These are phyloP conservation scores for Termitomyces sp. DNA, from an alignment of 768 basidiomycete species.

Conservation along the genomic window DNA sequence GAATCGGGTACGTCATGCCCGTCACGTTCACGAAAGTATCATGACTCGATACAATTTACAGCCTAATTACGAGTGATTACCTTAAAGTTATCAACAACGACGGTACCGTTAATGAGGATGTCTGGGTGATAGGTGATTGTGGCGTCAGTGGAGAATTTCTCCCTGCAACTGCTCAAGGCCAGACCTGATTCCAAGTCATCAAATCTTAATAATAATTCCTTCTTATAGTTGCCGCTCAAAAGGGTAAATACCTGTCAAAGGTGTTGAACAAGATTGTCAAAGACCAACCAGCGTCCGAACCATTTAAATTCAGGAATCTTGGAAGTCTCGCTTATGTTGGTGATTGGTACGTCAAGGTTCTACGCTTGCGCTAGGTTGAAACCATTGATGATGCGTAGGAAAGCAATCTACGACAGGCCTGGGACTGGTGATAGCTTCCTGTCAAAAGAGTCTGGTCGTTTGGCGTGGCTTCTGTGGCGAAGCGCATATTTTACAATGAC, in stretches of 20 bases:
- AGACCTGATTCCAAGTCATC: conserved; percentile 9
- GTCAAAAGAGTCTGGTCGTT: conserved; percentile 56
- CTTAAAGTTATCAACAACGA: conserved; percentile 57
- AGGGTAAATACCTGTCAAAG: conserved; percentile 62
- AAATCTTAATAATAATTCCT: conserved; percentile 4
- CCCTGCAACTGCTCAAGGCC: conserved; percentile 84
- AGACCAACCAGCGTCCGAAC: conserved; percentile 37
- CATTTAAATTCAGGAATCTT: conserved; percentile 67
- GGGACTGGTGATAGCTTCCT: conserved; percentile 42
- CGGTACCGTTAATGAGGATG: conserved; percentile 52
- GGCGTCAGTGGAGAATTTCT: conserved; percentile 50
- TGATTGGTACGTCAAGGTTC: conserved; percentile 44
- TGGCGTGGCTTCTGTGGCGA: conserved; percentile 79
- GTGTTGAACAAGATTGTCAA: conserved; percentile 61
- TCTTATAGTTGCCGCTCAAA: conserved; percentile 65
- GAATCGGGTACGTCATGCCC: conserved; percentile 37
- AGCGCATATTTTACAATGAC: conserved; percentile 80
- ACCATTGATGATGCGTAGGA: conserved; percentile 36
- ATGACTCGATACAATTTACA: conserved; percentile 6
- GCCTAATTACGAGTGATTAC: conserved; percentile 44
- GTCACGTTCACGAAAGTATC: neutral
- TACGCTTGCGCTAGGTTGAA: neutral
- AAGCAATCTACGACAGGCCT: conserved; percentile 72
- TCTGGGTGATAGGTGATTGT: conserved; percentile 83
- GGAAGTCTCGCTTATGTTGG: conserved; percentile 82